Evolutionary conservation across 208 protist species (phyloP), one percentile per base, ranked within the genome.

Genomic region (Herpetomonas samuelpessoai): DNA sequence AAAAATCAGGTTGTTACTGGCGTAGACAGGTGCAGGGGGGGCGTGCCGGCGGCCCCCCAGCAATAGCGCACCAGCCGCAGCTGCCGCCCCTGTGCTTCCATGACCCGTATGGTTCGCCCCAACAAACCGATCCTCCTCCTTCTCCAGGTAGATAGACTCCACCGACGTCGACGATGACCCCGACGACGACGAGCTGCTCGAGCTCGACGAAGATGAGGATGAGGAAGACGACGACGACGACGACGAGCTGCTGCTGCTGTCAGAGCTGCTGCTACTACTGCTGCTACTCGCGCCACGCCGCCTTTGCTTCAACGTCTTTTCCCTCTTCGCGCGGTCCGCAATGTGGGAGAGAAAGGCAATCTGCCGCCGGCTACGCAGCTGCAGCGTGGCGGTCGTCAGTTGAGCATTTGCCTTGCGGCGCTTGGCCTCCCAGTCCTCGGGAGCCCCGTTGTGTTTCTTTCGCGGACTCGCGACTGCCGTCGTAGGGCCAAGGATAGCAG

Each of bases 191-290:
- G 61, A 29, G 24, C 38, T 57, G 44, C 58, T 57, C 53, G 57
- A 57, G 29, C 26, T 9, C 57, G 67, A 41, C 38, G 53, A 10
- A 47, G 72, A 27, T 49, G 62, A 14, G 48, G 59, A 65, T 19
- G 59, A 65, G 10, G n/a, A 24, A 0, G 50, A 55, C 9, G 35
- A 55, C 14, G 7, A 9, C 21, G 38, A 46, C 35, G 3, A 2
- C 3, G 35, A 35, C 2, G 35, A 51, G 38, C 21, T 27, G 19
- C 47, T 53, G 27, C 50, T 58, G 41, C 50, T 58, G 24, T 39
- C 25, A 10, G 47, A 24, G 48, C 47, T 18, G 30, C 39, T 24
- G 7, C 46, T 50, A 0, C 62, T 69, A 25, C 54, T 62, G 24
- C 56, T 65, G 1, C 49, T 64, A 65, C 2, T 16, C 26, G 38